Evolutionary conservation across 257 asterid species (phyloP).

Genomic region (Solanum rostratum): DNA sequence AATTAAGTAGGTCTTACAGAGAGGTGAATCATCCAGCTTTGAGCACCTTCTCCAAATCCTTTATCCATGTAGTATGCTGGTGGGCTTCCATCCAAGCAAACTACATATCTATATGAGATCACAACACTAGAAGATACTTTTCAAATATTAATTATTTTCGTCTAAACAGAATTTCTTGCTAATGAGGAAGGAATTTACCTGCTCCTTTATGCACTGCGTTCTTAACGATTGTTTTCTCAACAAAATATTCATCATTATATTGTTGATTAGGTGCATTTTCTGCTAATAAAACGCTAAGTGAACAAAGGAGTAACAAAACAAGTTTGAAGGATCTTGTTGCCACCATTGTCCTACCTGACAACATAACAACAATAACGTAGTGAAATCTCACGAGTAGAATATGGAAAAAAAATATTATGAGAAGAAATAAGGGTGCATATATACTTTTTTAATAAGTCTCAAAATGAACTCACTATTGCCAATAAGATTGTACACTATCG

Average conservation of each 20-base stretch:
- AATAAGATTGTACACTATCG: background rate
- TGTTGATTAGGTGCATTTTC: background rate
- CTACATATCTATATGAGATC: background rate
- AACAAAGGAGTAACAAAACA: background rate
- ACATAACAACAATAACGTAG: background rate
- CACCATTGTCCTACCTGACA: background rate
- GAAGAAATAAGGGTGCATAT: background rate
- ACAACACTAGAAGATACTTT: too few species aligned
- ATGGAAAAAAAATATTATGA: too few species aligned
- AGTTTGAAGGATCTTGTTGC: background rate
- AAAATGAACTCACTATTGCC: background rate
- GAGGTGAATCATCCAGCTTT: background rate
- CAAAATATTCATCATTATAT: background rate
- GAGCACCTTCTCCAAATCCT: background rate
- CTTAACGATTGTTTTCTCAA: background rate
- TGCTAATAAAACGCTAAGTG: background rate
- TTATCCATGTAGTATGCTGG: background rate
- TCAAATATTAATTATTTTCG: too few species aligned
- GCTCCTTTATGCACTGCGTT: background rate
- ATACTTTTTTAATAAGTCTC: too few species aligned
- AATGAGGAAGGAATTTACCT: background rate
- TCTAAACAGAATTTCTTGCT: too few species aligned
- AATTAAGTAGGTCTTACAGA: background rate
- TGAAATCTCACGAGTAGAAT: too few species aligned
- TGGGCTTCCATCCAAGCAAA: background rate